phyloP scores from a whole-genome alignment of 352 stramenopile species.

The Blastocystis sp. region DNA sequence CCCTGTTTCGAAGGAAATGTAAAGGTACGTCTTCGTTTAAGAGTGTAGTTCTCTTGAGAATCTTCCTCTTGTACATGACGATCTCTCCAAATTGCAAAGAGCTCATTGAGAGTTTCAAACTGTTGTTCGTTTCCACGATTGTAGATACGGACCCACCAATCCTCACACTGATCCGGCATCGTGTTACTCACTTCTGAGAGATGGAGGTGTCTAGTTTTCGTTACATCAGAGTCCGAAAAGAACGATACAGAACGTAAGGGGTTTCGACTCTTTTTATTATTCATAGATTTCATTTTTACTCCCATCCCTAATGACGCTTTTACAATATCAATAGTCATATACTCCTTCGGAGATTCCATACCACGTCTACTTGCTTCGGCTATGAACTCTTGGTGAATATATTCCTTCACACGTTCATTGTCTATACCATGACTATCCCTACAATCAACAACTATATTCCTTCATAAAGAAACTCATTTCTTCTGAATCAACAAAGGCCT shows the following conservation, averaged over 20 bases:
- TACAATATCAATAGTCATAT: conserved; percentile 9
- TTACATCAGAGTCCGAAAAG: background rate
- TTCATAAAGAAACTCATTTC: background rate
- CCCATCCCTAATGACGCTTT: conserved; percentile 22
- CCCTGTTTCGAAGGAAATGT: background rate
- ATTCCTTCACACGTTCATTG: background rate
- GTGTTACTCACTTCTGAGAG: conserved; percentile 9
- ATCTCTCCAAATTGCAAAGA: conserved; percentile 33
- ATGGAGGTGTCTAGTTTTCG: background rate
- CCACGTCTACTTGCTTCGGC: background rate
- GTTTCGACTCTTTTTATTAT: background rate
- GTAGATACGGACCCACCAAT: conserved; percentile 33
- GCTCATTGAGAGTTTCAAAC: background rate
- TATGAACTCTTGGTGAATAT: background rate
- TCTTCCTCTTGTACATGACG: background rate
- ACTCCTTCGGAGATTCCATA: background rate
- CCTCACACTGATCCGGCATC: background rate
- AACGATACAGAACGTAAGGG: conserved; percentile 7
- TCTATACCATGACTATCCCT: background rate
- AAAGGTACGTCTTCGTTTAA: background rate
- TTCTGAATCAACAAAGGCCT: background rate
- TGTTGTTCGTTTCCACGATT: background rate
- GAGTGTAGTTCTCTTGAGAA: background rate
- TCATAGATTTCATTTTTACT: background rate
- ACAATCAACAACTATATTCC: background rate